Evolutionary conservation across 176 grass and related monocot species (phyloP), one percentile per base, ranked within the genome.

Genomic region (Triticum dicoccoides): DNA sequence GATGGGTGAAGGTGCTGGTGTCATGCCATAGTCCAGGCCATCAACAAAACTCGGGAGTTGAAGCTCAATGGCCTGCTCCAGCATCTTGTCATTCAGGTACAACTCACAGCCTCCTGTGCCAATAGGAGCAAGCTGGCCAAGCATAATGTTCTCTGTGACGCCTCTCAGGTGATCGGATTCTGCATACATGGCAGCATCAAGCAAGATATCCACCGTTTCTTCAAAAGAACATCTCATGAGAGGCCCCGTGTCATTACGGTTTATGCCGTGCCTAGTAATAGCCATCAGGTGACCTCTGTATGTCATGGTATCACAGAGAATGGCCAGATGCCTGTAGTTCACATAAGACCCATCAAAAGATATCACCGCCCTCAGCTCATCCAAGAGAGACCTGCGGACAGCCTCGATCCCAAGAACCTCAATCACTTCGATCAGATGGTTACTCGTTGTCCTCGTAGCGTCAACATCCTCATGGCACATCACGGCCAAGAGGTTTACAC

Each of bases 331-430:
- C 61, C 97, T 91, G 77, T 98, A 96, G 42, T 98, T 94, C 79
- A 98, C 97, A 74, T 96, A 98, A 34, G 97, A 98, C 39, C 97
- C 97, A 84, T 98, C 97, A 78, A 98, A 96, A 88, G 97, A 98
- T 84, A 96, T 96, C 76, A 98, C 97, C 59, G 92, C 97, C n/a
- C 92, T 80, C 80, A 98, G 87, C 83, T 98, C 97, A 78, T 96
- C 97, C 82, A 94, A 80, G 25, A 96, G 87, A 84, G 97, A 18
- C 23, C 97, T 85, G 41, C 97, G 90, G 15, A 98, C 97, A 82
- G 97, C 97, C 85, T 98, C 94, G 2, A 96, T 96, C 77, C 97
- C 97, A 89, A 98, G 93, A 76, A 98, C 90, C 78, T 98, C 97
- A 87, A 96, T 98, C 33, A 98, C 94, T 83, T 98, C 97, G 82